These are phyloP conservation scores for Stevia rebaudiana DNA, from an alignment of 140 eudicot species.

Conservation along the genomic window DNA sequence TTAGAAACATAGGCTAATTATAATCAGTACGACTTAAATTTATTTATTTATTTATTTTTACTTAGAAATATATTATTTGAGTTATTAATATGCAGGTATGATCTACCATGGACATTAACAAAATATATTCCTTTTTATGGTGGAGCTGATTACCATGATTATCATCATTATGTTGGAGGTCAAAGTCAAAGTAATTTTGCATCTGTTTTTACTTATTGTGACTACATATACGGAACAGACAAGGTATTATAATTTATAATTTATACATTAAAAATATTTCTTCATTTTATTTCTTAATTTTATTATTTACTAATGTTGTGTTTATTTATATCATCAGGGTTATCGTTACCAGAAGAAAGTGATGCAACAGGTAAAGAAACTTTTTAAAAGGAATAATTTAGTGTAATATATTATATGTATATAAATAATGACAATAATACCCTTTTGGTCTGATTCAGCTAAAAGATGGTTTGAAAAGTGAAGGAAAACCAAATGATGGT, in stretches of 20 bases:
- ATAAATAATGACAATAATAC: slow-evolving; percentile 2
- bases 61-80: not conserved
- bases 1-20: not conserved
- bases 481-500: slow-evolving; percentile 34
- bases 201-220: slow-evolving; percentile 88
- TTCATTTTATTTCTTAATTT: not conserved
- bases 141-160: slow-evolving; percentile 93
- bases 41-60: too few relatives aligned
- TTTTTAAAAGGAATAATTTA: not conserved
- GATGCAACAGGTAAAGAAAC: slow-evolving; percentile 58
- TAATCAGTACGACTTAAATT: not conserved
- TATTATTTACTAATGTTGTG: slow-evolving; percentile 1
- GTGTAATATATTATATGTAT: not conserved
- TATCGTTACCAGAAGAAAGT: slow-evolving; percentile 81
- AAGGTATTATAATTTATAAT: slow-evolving; percentile 44
- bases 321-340: slow-evolving; percentile 46
- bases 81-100: slow-evolving; percentile 47
- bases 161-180: slow-evolving; percentile 94
- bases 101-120: slow-evolving; percentile 77
- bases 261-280: not conserved
- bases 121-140: slow-evolving; percentile 87
- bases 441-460: slow-evolving; percentile 35
- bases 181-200: slow-evolving; percentile 92
- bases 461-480: slow-evolving; percentile 50
- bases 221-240: slow-evolving; percentile 91